These are phyloP conservation scores for Nannizzia gypsea DNA, from an alignment of 2,329 filamentous ascomycete species.

Conservation along the genomic window DNA sequence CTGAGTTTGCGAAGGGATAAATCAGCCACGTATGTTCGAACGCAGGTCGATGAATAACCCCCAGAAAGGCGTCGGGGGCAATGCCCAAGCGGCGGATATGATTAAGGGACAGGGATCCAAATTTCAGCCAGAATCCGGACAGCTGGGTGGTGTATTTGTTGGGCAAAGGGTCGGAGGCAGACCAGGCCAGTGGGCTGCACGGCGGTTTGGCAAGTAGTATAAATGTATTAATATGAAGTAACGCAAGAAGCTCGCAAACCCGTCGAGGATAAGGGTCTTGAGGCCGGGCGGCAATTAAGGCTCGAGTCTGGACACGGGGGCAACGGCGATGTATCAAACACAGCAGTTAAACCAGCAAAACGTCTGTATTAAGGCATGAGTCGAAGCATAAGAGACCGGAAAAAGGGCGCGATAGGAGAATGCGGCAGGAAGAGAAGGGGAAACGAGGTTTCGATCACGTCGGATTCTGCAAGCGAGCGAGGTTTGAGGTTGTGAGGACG, in stretches of 20 bases:
- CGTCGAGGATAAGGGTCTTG: constrained; percentile 2
- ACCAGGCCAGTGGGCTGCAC: constrained; percentile 38
- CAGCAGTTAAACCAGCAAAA: constrained; percentile 22
- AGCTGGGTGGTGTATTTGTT: constrained; percentile 4
- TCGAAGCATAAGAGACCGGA: constrained; percentile 6
- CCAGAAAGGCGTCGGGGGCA: constrained; percentile 5
- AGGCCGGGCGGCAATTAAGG: constrained; percentile 6
- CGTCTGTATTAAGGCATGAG: constrained; percentile 1
- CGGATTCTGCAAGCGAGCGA: neutral
- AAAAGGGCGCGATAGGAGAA: constrained; percentile 1
- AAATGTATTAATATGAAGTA: constrained; percentile 9
- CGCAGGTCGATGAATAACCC: constrained; percentile 13
- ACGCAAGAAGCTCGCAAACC: neutral
- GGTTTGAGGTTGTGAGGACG: neutral
- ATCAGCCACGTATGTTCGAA: constrained; percentile 3
- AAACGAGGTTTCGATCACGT: neutral
- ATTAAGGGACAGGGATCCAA: constrained; percentile 4
- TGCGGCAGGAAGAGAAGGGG: neutral
- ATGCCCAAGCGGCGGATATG: neutral
- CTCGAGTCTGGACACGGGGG: constrained; percentile 19
- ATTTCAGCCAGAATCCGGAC: constrained; percentile 6
- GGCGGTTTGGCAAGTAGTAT: constrained; percentile 13
- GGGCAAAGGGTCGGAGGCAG: constrained; percentile 26
- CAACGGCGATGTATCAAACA: constrained; percentile 37
- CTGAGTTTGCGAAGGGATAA: constrained; percentile 44